Evolutionary conservation across 331 rosid species (phyloP), one percentile per base, ranked within the genome.

Genomic region (Stylosanthes scabra): DNA sequence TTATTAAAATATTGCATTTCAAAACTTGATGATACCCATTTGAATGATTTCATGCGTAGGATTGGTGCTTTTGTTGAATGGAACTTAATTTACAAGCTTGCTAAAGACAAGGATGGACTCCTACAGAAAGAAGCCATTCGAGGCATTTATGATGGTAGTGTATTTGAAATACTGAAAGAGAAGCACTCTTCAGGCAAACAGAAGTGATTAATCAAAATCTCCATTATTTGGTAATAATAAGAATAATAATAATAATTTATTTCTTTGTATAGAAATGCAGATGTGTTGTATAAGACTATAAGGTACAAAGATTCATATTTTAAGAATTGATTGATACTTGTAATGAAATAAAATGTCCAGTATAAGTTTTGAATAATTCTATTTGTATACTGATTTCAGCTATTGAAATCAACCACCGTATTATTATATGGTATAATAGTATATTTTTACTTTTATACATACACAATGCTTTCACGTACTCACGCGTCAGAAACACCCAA

Each of bases 141-240:
- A 66, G 86, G 78, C 64, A 93, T 77, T 68, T 94, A 86, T 12
- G 99, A 94, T 80, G 99, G 99, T 84, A 89, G 83, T 76, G 69
- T 94, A 77, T 94, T 94, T 76, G 87, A 85, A 29, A 51, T 42
- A 3, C 63, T 94, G 79, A 93, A 89, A 80, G 83, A 78, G 60
- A 70, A 91, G 59, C 83, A 40, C 12, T 67, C 58, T 14, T 58
- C 82, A 0, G 3, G 55, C 29, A 82, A 83, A 39, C 79, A 81
- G 61, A 83, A 85, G 67, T 83, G 66, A 85, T 16, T 2, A 4
- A 28, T 4, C 3, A 13, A 59, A 55, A 59, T 41, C 8, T 14
- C n/a, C n/a, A n/a, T n/a, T n/a, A 15, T 16, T 60, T 61, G 39
- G 4, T 31, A 31, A n/a, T 31, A 31, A 31, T 31, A 2, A 29